Base-by-base conservation (phyloP, 2,329 filamentous ascomycete species). In the Lasiodiplodia sp. region DNA sequence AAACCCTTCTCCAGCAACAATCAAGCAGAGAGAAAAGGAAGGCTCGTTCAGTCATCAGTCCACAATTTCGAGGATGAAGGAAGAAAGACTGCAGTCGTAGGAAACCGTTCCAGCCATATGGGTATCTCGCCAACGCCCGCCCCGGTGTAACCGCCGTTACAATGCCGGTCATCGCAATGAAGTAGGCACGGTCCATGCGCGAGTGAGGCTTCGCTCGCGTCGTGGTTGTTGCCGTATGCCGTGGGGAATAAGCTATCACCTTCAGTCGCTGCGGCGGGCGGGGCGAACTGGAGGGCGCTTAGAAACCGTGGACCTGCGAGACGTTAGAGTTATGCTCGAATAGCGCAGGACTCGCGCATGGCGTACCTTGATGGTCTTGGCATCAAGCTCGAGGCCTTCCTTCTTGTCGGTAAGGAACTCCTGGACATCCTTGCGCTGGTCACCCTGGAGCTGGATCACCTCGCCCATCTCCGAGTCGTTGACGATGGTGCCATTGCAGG, bases 401-500 rank as follows among this genome's bases (percentile, higher is more conserved):
- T 94, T 93, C 88, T 97, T 96, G 86, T 97, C 92, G 84, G 90
- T 90, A 83, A 98, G 90, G 87, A 98, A 99, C 80, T 97, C 94
- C 83, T 96, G 92, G 82, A 97, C 92, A 89, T 97, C 94, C 86
- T 97, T 97, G 85, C 96, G 95, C 88, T 99, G 96, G 83, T 99
- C 96, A 79, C 96, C 96, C 85, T 99, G 96, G 80, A 99, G 92
- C 88, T 99, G 96, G 81, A 99, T 97, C 88, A 98, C 95, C 88
- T 98, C 94, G 82, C 95, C 95, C 93, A 97, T 97, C 85, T 97
- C 94, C 77, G 88, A 89, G 85, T 98, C 95, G 81, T 90, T 90
- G 84, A 98, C 94, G 83, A 98, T 96, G 85, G 94, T 98, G 89
- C 96, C 96, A 97, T 99, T 98, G 93, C 95, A 98, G 84, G 96